These are phyloP conservation scores for Blastobotrys americana DNA, from an alignment of 805 yeast genomes.

Conservation along the genomic window DNA sequence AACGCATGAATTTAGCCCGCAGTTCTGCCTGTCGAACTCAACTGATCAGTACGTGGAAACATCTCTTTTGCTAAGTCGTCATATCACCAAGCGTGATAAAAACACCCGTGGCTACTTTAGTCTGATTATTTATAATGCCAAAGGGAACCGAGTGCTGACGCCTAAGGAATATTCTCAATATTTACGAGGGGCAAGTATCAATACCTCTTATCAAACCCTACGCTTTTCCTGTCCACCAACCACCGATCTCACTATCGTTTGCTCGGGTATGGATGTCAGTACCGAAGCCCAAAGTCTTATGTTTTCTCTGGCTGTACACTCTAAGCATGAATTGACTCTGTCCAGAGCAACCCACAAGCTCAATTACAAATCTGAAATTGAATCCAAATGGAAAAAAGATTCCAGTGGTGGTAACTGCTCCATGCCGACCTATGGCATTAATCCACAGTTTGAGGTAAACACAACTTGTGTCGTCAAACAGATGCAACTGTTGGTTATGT, in stretches of 20 bases:
- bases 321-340: conserved; percentile 7
- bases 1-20: conserved; percentile 35
- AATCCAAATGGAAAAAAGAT: conserved; percentile 41
- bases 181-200: conserved; percentile 21
- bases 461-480: neutral
- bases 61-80: conserved; percentile 47
- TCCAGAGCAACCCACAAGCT: neutral
- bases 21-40: conserved; percentile 36
- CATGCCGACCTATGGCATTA: conserved; percentile 38
- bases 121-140: conserved; percentile 9
- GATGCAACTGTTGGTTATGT: conserved; percentile 23
- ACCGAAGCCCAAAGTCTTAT: conserved; percentile 4
- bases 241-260: conserved; percentile 20
- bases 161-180: conserved; percentile 13
- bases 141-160: conserved; percentile 8
- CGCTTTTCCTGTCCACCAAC: conserved; percentile 20
- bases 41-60: conserved; percentile 26
- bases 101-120: conserved; percentile 14
- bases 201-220: conserved; percentile 31
- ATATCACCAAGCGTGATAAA: conserved; percentile 23
- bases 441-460: conserved; percentile 44
- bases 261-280: conserved; percentile 11
- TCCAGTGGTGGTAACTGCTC: conserved; percentile 52
- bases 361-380: conserved; percentile 12
- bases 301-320: conserved; percentile 17